Evolutionary conservation across 495 filamentous ascomycete species (phyloP).

Genomic region (Daldinia vernicosa): DNA sequence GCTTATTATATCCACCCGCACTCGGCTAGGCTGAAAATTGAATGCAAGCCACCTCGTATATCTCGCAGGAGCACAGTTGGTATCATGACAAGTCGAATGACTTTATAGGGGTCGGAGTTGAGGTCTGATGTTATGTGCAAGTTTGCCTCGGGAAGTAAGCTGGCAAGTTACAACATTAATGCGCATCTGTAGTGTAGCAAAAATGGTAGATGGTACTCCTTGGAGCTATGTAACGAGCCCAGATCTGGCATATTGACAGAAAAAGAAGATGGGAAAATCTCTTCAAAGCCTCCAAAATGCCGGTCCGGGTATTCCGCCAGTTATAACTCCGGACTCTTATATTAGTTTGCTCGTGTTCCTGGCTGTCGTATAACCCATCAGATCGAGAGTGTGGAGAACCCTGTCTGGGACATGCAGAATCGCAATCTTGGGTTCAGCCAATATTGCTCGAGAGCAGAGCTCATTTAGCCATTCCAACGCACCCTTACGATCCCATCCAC

Average conservation of each 20-base stretch:
- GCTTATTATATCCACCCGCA: conserved; percentile 19
- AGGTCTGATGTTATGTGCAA: background rate
- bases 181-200: background rate
- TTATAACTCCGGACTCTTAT: conserved; percentile 2
- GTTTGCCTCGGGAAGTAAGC: background rate
- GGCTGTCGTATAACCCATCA: conserved; percentile 15
- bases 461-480: conserved; percentile 41
- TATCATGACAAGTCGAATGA: conserved; percentile 2
- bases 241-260: background rate
- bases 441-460: conserved; percentile 21
- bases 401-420: conserved; percentile 31
- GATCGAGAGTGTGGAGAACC: conserved; percentile 42
- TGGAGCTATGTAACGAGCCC: background rate
- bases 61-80: background rate
- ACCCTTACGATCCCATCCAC: conserved; percentile 15
- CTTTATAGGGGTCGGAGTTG: background rate
- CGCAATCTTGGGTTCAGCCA: conserved; percentile 39
- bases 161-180: background rate
- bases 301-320: conserved; percentile 27
- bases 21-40: conserved; percentile 17
- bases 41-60: conserved; percentile 21
- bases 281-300: conserved; percentile 17
- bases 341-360: conserved; percentile 34
- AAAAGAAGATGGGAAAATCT: background rate
- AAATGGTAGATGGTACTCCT: background rate